phyloP scores from a whole-genome alignment of 2,329 filamentous ascomycete species.

The Fusarium sp. region DNA sequence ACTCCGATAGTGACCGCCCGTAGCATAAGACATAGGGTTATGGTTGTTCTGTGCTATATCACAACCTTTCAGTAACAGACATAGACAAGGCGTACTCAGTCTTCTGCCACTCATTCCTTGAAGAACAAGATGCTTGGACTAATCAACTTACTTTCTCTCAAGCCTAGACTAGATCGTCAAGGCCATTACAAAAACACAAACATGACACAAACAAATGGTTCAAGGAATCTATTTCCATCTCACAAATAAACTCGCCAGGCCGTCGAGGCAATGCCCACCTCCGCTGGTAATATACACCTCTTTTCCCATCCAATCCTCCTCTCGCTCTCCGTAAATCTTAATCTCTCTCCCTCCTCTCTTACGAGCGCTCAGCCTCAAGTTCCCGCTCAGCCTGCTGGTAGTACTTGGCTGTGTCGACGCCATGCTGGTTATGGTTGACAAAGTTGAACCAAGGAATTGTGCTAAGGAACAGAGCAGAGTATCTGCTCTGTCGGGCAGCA shows the following conservation, averaged over 20 bases:
- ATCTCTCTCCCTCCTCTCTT: neutral
- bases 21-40: neutral
- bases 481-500: conserved; percentile 90
- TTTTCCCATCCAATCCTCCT: neutral
- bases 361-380: conserved; percentile 75
- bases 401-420: conserved; percentile 98
- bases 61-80: no score
- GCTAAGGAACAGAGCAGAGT: conserved; percentile 84
- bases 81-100: neutral
- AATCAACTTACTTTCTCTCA: neutral
- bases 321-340: neutral
- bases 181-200: neutral
- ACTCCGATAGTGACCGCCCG: neutral
- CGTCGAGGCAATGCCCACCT: conserved; percentile 30
- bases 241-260: conserved; percentile 34
- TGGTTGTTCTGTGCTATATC: neutral
- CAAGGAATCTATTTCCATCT: conserved; percentile 37
- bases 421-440: conserved; percentile 95
- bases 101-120: neutral
- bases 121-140: neutral
- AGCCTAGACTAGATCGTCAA: no score
- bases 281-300: conserved; percentile 42
- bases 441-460: conserved; percentile 98
- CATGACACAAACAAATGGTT: neutral
- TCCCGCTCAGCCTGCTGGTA: conserved; percentile 95